These are phyloP conservation scores for Fusarium pininemorale DNA, from an alignment of 2,329 filamentous ascomycete genomes.

Conservation along the genomic window DNA sequence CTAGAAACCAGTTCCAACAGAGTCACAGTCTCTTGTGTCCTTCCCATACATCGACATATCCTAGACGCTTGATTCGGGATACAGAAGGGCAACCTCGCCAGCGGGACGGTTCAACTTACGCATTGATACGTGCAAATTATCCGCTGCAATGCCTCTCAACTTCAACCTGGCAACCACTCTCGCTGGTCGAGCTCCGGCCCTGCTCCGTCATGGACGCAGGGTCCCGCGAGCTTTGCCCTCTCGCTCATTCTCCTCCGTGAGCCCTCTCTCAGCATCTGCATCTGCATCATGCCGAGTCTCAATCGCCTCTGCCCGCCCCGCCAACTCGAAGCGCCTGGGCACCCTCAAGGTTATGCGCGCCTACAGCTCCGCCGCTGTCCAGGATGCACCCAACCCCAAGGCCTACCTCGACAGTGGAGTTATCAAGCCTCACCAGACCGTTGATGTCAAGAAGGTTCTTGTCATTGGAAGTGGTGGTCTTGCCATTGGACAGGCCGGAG, in stretches of 20 bases:
- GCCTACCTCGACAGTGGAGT: slow-evolving; percentile 90
- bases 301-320: slow-evolving; percentile 44
- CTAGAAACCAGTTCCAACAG: slow-evolving; percentile 31
- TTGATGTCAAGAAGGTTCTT: slow-evolving; percentile 95
- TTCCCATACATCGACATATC: slow-evolving; percentile 32
- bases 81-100: slow-evolving; percentile 46
- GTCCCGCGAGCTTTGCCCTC: slow-evolving; percentile 55
- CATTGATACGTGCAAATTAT: slow-evolving; percentile 48
- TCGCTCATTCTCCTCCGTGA: slow-evolving; percentile 55
- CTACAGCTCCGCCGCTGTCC: slow-evolving; percentile 57
- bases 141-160: slow-evolving; percentile 51
- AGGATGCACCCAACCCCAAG: slow-evolving; percentile 81
- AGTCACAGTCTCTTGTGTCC: slow-evolving; percentile 40
- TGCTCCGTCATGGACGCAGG: slow-evolving; percentile 65
- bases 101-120: slow-evolving; percentile 48
- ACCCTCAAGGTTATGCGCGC: slow-evolving; percentile 55
- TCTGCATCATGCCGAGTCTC: slow-evolving; percentile 10
- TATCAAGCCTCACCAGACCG: slow-evolving; percentile 79
- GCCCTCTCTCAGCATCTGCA: slow-evolving; percentile 42
- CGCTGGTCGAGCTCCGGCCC: slow-evolving; percentile 66
- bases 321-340: slow-evolving; percentile 57
- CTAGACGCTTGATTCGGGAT: slow-evolving; percentile 45
- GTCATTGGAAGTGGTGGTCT: slow-evolving; percentile 96
- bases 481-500: slow-evolving; percentile 95
- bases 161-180: slow-evolving; percentile 54